Evolutionary conservation across 371 early-diverging fungal genomes (phyloP).

Genomic region (Mortierella sp.): DNA sequence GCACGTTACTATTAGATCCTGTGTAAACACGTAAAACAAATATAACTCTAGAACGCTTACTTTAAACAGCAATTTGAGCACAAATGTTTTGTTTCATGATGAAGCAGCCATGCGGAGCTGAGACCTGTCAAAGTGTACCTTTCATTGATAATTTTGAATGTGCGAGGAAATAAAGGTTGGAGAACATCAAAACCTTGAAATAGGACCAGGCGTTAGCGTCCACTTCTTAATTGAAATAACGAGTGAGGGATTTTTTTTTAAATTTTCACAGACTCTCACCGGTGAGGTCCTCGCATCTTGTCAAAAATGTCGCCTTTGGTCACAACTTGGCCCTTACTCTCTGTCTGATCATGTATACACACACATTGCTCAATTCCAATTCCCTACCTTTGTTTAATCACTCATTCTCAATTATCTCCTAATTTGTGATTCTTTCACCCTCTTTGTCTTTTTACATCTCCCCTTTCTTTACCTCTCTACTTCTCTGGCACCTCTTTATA

Average conservation of each 20-base stretch:
- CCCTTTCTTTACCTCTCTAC: neutral
- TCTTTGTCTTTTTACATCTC: neutral
- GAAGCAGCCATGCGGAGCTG: no score
- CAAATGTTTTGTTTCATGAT: no score
- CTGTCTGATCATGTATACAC: neutral
- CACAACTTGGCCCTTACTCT: no score
- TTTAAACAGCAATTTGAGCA: neutral
- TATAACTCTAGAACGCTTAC: neutral
- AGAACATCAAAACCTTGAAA: no score
- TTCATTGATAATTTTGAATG: no score
- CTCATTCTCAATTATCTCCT: neutral
- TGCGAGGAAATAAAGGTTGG: no score
- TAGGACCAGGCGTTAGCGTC: no score
- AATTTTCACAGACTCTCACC: conserved; percentile 14
- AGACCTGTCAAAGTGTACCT: no score
- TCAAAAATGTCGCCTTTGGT: conserved; percentile 4
- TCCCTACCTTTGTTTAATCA: neutral
- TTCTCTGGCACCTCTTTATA: conserved; percentile 8
- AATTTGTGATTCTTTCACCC: neutral
- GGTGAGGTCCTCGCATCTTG: conserved; percentile 13
- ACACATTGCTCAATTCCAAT: neutral
- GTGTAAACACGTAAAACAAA: conserved; percentile 6
- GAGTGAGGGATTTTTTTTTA: conserved; percentile 22
- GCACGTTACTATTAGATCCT: neutral
- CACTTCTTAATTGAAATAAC: no score